Conservation (phyloP, 148 eudicot species). For the Chenopodium suecicum region DNA sequence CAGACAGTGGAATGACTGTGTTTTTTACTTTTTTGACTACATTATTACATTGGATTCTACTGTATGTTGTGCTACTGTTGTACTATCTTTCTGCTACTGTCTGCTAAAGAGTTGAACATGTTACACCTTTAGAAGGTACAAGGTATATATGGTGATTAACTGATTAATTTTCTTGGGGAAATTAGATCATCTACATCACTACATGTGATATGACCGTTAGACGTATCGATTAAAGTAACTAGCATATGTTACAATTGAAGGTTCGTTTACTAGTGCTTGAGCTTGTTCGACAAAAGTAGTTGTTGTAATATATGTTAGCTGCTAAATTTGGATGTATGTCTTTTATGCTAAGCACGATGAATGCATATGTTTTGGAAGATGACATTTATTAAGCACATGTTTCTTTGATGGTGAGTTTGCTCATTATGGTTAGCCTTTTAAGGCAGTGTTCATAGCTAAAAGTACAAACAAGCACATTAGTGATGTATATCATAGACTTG, state of each 20-base stretch:
- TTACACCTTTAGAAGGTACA: background rate
- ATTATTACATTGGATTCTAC: background rate
- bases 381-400: background rate
- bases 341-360: too few relatives aligned
- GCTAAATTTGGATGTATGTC: too few relatives aligned
- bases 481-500: too few relatives aligned
- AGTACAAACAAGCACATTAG: background rate
- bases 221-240: too few relatives aligned
- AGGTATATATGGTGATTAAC: background rate
- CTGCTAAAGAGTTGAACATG: background rate
- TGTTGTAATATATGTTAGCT: background rate
- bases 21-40: constrained; percentile 19
- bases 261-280: too few relatives aligned
- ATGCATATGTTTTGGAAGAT: too few relatives aligned
- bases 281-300: background rate
- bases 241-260: too few relatives aligned
- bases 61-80: background rate
- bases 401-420: background rate
- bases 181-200: background rate
- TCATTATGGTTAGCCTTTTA: background rate
- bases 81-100: background rate
- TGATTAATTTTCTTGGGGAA: background rate
- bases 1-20: background rate
- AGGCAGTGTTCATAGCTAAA: background rate
- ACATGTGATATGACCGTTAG: background rate